Evolutionary conservation across 495 filamentous ascomycete genomes (phyloP).

Genomic region (Lophium mytilinum): DNA sequence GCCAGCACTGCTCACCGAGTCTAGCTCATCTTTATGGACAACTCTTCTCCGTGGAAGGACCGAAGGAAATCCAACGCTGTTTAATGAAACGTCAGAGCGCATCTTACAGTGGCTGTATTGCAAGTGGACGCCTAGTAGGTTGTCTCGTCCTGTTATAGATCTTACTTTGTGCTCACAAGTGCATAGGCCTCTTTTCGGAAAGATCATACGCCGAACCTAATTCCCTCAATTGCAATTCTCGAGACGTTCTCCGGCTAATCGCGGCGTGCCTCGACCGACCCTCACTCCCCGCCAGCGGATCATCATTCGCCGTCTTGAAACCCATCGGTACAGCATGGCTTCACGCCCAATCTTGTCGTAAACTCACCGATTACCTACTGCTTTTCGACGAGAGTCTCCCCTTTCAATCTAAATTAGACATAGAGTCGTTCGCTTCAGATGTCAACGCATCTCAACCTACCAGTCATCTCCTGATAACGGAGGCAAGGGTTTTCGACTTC

Average conservation of each 20-base stretch:
- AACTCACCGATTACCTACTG: slow-evolving; percentile 36
- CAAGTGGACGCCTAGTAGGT: slow-evolving; percentile 68
- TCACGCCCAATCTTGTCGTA: slow-evolving; percentile 13
- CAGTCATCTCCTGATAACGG: slow-evolving; percentile 4
- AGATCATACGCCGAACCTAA: slow-evolving; percentile 31
- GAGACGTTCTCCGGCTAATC: slow-evolving; percentile 35
- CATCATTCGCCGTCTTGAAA: slow-evolving; percentile 24
- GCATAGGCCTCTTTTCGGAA: slow-evolving; percentile 32
- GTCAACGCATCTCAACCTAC: neutral
- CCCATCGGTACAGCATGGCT: slow-evolving; percentile 37
- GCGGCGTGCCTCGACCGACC: slow-evolving; percentile 32
- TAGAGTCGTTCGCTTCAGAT: neutral
- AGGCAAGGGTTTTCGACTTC: slow-evolving; percentile 25
- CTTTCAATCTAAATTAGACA: slow-evolving; percentile 7
- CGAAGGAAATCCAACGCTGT: slow-evolving; percentile 54
- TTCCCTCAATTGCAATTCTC: slow-evolving; percentile 30
- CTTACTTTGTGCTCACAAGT: slow-evolving; percentile 23
- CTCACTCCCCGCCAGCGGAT: neutral
- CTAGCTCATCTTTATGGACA: slow-evolving; percentile 66
- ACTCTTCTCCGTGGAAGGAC: slow-evolving; percentile 51
- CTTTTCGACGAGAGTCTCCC: slow-evolving; percentile 17
- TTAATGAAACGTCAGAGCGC: slow-evolving; percentile 55
- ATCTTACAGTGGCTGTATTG: slow-evolving; percentile 72
- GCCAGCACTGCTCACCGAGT: slow-evolving; percentile 70
- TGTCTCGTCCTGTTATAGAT: neutral